These are phyloP conservation scores for Ustilago cynodontis DNA, from an alignment of 1,284 basidiomycete species.

Conservation along the genomic window DNA sequence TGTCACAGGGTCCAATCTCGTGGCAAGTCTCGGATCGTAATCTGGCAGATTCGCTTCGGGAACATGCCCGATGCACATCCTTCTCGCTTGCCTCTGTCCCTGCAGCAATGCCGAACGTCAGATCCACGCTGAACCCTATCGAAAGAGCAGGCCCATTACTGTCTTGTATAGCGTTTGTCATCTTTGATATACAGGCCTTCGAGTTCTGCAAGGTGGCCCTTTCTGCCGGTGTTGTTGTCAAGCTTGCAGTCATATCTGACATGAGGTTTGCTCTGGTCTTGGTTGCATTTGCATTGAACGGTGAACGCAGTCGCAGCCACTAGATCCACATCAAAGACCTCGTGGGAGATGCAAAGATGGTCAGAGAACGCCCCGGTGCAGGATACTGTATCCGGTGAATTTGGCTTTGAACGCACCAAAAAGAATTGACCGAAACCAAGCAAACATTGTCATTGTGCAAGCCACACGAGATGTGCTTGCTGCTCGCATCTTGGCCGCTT, in stretches of 20 bases:
- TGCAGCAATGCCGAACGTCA: too few relatives aligned
- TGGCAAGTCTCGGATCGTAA: not conserved
- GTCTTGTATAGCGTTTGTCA: not conserved
- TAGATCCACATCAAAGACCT: too few relatives aligned
- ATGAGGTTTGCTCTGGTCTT: too few relatives aligned
- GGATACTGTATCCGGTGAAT: not conserved
- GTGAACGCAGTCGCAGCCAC: too few relatives aligned
- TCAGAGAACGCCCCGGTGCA: not conserved
- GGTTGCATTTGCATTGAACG: too few relatives aligned
- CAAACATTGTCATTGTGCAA: slow-evolving; percentile 1
- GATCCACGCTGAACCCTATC: too few relatives aligned
- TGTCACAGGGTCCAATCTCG: slow-evolving; percentile 8
- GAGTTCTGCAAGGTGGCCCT: too few relatives aligned
- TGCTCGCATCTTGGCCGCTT: not conserved
- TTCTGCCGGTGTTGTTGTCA: too few relatives aligned
- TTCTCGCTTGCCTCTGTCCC: not conserved
- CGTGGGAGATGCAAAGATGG: not conserved
- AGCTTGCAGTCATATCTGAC: too few relatives aligned
- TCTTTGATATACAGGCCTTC: too few relatives aligned
- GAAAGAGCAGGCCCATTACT: too few relatives aligned
- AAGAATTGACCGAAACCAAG: not conserved
- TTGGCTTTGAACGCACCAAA: not conserved
- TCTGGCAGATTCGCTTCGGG: not conserved
- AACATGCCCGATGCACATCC: slow-evolving; percentile 3
- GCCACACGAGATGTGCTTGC: not conserved